Base-by-base conservation (phyloP, 768 basidiomycete genomes). In the Amanita exitialis region DNA sequence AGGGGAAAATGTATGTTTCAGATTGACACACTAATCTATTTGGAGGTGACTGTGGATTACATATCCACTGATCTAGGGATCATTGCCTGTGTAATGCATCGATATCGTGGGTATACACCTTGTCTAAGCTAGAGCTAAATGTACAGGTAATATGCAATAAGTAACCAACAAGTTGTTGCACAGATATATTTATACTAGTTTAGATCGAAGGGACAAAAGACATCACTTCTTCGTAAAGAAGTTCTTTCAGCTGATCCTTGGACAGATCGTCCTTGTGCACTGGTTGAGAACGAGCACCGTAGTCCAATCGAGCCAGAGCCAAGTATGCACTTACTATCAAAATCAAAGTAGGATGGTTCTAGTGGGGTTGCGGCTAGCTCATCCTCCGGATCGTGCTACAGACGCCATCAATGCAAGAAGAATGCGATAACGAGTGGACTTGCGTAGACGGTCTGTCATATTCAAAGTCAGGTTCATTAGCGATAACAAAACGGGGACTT, bases 331-430 rank as follows among this genome's bases (percentile, higher is more conserved):
- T 82, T 79, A 57, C 43, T 44, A 25, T 90, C 88, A 59, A 91
- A 91, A 56, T 90, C 80, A 59, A 91, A 91, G 66, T 90, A 90
- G 1, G 77, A 77, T 0, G 89, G 82, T 47, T 88, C 82, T 28
- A 89, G 71, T 1, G 79, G 78, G 55, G 78, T 72, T 1, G 93
- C 91, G 1, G 79, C 77, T 0, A 93, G 93, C 62, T 96, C 93
- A 61, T 97, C 93, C 10, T 80, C 78, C 5, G 86, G 79, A 60
- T 95, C 93, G 55, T 94, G 91, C 58, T 93, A 92, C 0, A 89
- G 82, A 86, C 88, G 54, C 12, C 9, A 27, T 21, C 10, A 49
- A 23, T 13, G 48, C 48, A n/a, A 41, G 6, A 18, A 36, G 15
- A 18, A 20, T 21, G n/a, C n/a, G n/a, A 28, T 37, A 45, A 21